Evolutionary conservation across 441 rosid species (phyloP), one percentile per base, ranked within the genome.

Genomic region (Biscutella laevigata): DNA sequence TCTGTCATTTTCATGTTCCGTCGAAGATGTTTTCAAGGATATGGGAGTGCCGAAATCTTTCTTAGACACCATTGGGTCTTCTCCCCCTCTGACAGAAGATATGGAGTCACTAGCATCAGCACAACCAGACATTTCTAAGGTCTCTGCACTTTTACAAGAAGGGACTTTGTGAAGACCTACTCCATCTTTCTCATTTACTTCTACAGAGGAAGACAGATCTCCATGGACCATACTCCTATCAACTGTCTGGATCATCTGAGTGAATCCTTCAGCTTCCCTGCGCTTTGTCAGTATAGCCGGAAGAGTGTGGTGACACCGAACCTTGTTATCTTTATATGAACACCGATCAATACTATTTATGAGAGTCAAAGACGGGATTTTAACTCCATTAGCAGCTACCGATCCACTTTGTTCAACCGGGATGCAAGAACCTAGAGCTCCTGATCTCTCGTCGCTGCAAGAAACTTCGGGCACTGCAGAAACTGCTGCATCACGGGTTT

Each of bases 201-300:
- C 59, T 51, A 53, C 74, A 45, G 77, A 61, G 55, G 75, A 58
- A 50, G 84, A 36, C 35, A 64, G 26, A 56, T 64, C 67, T 59
- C 70, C 80, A 70, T 62, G 74, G 24, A 73, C 61, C 36, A 68
- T 56, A 27, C 71, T 72, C 60, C 71, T 73, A 52, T 79, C 77
- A 27, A 72, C 77, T 30, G 86, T 71, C 44, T 73, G 84, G 54
- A 86, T 73, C 63, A 82, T 75, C 56, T 79, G 95, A 50, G 81
- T 55, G 71, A 74, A 73, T n/a, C 84, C 79, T 63, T 77, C 81
- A 35, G 83, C 70, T 56, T 77, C 92, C 70, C 76, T 90, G 57
- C 76, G 78, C 62, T 85, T 86, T 64, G 76, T 82, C 25, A 82
- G 55, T 52, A 86, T 77, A 59, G 95, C 81, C 24, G 84, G 75